Evolutionary conservation across 129 eudicot species (phyloP).

Genomic region (Helichrysum umbraculigerum): DNA sequence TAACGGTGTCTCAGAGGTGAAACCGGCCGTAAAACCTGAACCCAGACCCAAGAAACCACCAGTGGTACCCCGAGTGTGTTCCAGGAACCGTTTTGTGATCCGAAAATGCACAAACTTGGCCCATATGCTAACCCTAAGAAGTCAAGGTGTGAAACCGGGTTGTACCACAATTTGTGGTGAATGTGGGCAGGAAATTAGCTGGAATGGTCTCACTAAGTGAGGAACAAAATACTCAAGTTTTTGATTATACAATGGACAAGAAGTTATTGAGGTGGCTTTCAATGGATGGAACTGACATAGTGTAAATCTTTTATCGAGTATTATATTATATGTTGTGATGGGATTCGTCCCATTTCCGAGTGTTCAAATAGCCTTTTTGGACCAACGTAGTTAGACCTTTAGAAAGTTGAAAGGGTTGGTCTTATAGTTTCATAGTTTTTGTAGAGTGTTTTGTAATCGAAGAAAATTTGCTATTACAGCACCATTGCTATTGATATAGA

Average conservation of each 20-base stretch:
- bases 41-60: conserved; percentile 33
- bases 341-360: conserved; percentile 6
- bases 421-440: conserved; percentile 25
- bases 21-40: conserved; percentile 25
- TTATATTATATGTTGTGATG: conserved; percentile 6
- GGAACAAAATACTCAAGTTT: conserved; percentile 10
- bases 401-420: conserved; percentile 12
- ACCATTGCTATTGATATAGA: conserved; percentile 8
- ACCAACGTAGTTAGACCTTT: conserved; percentile 18
- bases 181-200: conserved; percentile 70
- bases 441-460: neutral
- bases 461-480: conserved; percentile 9
- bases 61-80: conserved; percentile 29
- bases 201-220: conserved; percentile 52
- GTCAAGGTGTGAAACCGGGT: conserved; percentile 73
- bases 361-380: conserved; percentile 24
- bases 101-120: conserved; percentile 71
- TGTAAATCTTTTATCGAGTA: neutral
- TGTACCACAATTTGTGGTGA: conserved; percentile 88
- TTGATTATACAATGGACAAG: conserved; percentile 12
- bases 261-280: conserved; percentile 7
- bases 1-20: conserved; percentile 31
- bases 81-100: conserved; percentile 41
- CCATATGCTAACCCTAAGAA: conserved; percentile 69
- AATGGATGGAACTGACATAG: conserved; percentile 14